These are phyloP conservation scores for Scheffersomyces amazonensis DNA, from an alignment of 805 yeast genomes.

Conservation along the genomic window DNA sequence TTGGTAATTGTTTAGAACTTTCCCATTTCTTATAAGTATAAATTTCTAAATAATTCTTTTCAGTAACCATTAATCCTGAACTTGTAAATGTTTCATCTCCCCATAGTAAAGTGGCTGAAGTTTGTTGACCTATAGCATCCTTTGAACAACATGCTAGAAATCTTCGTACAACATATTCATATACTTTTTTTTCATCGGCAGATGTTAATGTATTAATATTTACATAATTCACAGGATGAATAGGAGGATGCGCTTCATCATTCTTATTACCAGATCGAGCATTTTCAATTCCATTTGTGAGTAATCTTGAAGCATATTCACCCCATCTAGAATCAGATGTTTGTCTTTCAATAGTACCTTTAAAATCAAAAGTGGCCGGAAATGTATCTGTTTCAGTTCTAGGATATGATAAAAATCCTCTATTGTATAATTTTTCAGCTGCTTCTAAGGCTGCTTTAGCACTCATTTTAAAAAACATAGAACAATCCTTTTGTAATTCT, in stretches of 20 bases:
- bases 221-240: constrained; percentile 73
- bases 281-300: constrained; percentile 42
- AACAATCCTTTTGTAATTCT: constrained; percentile 83
- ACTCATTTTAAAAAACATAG: constrained; percentile 67
- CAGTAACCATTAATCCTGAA: constrained; percentile 71
- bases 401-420: constrained; percentile 90
- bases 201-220: constrained; percentile 24
- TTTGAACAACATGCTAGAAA: constrained; percentile 89
- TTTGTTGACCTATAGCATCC: constrained; percentile 79
- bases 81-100: constrained; percentile 70
- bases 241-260: constrained; percentile 98
- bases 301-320: constrained; percentile 49
- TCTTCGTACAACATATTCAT: constrained; percentile 81
- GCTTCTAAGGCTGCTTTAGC: constrained; percentile 72
- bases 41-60: constrained; percentile 75
- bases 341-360: constrained; percentile 60
- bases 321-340: constrained; percentile 64
- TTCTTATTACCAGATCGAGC: constrained; percentile 84
- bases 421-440: constrained; percentile 84
- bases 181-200: constrained; percentile 62
- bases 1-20: constrained; percentile 61
- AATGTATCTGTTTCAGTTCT: constrained; percentile 95
- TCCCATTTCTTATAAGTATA: constrained; percentile 82
- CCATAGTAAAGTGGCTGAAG: constrained; percentile 69
- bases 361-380: constrained; percentile 73